Evolutionary conservation across 257 asterid genomes (phyloP).

Genomic region (Rubia yunnanensis): DNA sequence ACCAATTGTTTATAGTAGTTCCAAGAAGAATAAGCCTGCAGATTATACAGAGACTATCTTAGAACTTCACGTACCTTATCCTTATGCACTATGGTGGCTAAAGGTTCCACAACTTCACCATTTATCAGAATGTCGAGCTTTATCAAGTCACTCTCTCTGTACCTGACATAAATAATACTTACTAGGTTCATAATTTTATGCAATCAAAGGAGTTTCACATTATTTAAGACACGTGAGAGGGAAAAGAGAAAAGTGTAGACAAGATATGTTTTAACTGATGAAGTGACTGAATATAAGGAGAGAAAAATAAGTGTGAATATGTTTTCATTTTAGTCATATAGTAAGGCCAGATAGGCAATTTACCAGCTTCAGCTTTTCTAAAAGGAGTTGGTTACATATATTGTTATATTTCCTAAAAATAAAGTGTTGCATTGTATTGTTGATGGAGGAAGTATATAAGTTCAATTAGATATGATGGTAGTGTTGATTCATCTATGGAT

Average conservation of each 20-base stretch:
- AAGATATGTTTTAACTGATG: neutral
- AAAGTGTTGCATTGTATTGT: neutral
- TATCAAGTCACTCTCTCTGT: constrained; percentile 72
- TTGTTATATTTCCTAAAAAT: neutral
- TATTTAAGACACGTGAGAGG: neutral
- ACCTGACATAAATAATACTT: constrained; percentile 35
- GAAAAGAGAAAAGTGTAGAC: neutral
- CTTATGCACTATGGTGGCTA: constrained; percentile 92
- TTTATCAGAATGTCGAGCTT: constrained; percentile 94
- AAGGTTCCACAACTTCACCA: constrained; percentile 93
- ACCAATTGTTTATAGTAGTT: neutral
- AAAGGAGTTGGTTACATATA: neutral
- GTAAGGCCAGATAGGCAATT: neutral
- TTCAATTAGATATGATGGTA: neutral
- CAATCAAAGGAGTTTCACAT: neutral
- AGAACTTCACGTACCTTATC: constrained; percentile 59
- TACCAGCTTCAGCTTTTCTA: neutral
- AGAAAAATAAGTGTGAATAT: neutral
- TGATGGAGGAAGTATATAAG: neutral
- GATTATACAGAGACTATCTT: constrained; percentile 4
- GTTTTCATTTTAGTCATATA: neutral
- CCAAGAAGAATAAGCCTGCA: neutral
- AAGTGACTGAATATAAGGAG: neutral
- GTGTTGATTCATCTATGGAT: neutral
- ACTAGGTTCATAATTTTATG: neutral